Percentiles rank a stretch among this genome's conserved stretches.
Conservation (phyloP, 2,329 filamentous ascomycete genomes). For the Aspergillus ochraceus region DNA sequence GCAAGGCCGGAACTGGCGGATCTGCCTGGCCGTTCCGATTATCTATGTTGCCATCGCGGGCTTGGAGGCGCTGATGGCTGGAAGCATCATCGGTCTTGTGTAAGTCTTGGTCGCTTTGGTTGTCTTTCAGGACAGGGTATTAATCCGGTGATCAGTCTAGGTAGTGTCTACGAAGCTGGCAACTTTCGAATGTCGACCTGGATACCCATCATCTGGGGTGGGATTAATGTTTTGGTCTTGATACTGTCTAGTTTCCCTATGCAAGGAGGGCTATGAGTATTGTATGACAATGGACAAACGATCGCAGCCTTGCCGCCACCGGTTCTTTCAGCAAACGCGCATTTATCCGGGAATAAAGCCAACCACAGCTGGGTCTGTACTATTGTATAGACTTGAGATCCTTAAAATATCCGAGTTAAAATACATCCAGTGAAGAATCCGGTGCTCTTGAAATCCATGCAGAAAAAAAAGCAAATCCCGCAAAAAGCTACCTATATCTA, state of each 20-base stretch:
- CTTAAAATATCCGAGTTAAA: constrained; percentile 9
- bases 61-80: constrained; percentile 74
- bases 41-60: constrained; percentile 71
- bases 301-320: neutral
- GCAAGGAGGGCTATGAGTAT: constrained; percentile 72
- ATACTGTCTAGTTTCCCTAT: constrained; percentile 91
- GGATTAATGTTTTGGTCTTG: constrained; percentile 78
- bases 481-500: constrained; percentile 27
- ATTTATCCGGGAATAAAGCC: neutral
- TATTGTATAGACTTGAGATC: neutral
- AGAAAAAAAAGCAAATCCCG: neutral
- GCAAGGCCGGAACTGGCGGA: constrained; percentile 54
- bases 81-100: constrained; percentile 79
- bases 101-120: constrained; percentile 46
- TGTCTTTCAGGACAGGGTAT: neutral
- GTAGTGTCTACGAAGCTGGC: constrained; percentile 76
- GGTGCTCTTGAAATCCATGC: neutral
- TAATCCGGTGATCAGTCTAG: constrained; percentile 57
- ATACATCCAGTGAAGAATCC: constrained; percentile 9
- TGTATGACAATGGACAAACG: neutral
- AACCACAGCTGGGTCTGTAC: neutral
- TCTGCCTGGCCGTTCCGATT: constrained; percentile 70
- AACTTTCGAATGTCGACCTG: constrained; percentile 92
- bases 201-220: constrained; percentile 86
- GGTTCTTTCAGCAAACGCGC: too few species aligned